Base-by-base conservation (phyloP, 2,329 filamentous ascomycete species). In the Aureobasidium zeae region DNA sequence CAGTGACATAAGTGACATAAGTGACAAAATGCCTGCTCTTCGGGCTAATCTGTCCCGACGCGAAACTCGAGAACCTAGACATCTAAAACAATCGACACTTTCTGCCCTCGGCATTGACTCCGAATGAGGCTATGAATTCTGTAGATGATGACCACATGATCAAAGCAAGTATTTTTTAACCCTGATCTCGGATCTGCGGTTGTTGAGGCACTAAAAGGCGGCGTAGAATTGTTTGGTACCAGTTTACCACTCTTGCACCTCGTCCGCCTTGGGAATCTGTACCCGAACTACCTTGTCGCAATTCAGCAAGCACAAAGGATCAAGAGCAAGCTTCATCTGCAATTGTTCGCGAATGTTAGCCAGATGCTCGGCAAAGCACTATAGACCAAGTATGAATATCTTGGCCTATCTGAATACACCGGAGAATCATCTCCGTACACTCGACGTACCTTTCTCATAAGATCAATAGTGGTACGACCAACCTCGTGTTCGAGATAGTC, bases 401-500 rank as follows among this genome's bases (percentile, higher is more conserved):
- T 11, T 29, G 39, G 30, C 13, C 5, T 15, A 25, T 28, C 28
- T 35, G 13, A 26, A 32, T 19, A 13, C 20, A 16, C 16, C n/a
- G 16, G 29, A n/a, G 15, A n/a, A n/a, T n/a, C n/a, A n/a, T n/a
- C n/a, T n/a, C 32, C n/a, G 13, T 19, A 15, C 16, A 36, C 19
- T 24, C 17, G 15, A 62, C 69, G 54, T 63, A 83, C 79, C 72
- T 81, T 84, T 63, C 85, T 75, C 85, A 93, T 93, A 16, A 81
- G 71, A 64, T 88, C 83, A 7, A 93, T 83, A 0, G 84, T 86
- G 10, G 65, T 69, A 59, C 77, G 69, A 10, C 85, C 83, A 29
- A 91, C 68, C 64, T 93, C 85, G 56, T 88, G 81, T 8, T 77
- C 72, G 31, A 93, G 70, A 57, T 89, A 89, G 58, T 91, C 85